Evolutionary conservation across 2,329 filamentous ascomycete species (phyloP).

Genomic region (Periconia sp.): DNA sequence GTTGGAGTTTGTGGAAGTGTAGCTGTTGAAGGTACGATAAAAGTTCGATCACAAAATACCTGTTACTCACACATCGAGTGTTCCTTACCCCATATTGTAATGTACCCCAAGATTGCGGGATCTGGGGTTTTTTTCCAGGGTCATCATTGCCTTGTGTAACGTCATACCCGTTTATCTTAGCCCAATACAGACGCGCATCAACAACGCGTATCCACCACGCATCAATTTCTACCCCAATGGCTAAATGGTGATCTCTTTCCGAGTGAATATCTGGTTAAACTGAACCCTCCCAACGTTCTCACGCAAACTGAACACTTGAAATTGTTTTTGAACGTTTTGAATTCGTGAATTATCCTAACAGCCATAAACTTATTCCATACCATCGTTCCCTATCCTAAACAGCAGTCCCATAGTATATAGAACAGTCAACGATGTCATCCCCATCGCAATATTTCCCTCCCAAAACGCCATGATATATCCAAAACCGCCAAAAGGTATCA

Average conservation of each 20-base stretch:
- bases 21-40: too few species aligned
- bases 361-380: slow-evolving; percentile 9
- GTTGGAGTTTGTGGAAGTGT: too few species aligned
- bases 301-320: too few species aligned
- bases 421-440: slow-evolving; percentile 7
- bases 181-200: background rate
- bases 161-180: background rate
- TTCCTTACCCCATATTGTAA: background rate
- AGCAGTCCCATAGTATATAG: slow-evolving; percentile 1
- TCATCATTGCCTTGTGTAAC: background rate
- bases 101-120: background rate
- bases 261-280: too few species aligned
- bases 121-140: background rate
- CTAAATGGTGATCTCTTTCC: too few species aligned
- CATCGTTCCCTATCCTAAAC: background rate
- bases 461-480: slow-evolving; percentile 10
- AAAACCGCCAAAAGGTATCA: slow-evolving; percentile 21
- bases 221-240: too few species aligned
- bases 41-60: too few species aligned
- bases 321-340: background rate
- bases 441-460: slow-evolving; percentile 6
- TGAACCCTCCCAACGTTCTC: too few species aligned
- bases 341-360: slow-evolving; percentile 17
- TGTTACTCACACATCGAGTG: too few species aligned
- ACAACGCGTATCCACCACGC: too few species aligned